Conservation (phyloP, 306 rosid genomes). For the Corylus americana region DNA sequence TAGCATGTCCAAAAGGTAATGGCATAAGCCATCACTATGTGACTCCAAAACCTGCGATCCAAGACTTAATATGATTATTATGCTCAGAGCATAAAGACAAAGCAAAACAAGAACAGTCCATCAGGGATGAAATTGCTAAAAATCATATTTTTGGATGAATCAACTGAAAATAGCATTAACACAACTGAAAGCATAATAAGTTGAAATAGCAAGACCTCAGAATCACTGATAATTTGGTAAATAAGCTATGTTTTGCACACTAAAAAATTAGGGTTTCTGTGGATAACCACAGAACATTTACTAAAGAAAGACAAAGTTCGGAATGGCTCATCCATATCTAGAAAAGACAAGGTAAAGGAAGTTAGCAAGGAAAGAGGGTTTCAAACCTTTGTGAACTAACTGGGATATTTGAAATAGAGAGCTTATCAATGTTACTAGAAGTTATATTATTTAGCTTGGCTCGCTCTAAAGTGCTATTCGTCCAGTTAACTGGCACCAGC, state of each 20-base stretch:
- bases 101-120: background rate
- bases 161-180: background rate
- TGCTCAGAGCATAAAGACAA: background rate
- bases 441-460: slow-evolving; percentile 46
- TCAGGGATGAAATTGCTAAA: background rate
- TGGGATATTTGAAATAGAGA: slow-evolving; percentile 74
- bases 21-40: slow-evolving; percentile 75
- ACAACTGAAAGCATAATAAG: background rate
- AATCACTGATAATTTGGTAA: background rate
- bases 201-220: background rate
- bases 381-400: slow-evolving; percentile 59
- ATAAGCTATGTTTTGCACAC: background rate
- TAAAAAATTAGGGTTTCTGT: background rate
- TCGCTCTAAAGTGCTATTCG: slow-evolving; percentile 40
- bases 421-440: slow-evolving; percentile 81
- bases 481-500: slow-evolving; percentile 82
- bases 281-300: background rate
- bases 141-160: background rate
- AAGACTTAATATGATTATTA: slow-evolving; percentile 17
- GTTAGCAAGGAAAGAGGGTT: slow-evolving; percentile 16
- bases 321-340: background rate
- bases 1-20: slow-evolving; percentile 91
- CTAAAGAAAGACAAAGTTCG: background rate
- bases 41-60: slow-evolving; percentile 76
- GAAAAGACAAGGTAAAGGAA: background rate